A percentile compares a stretch with the other conserved stretches of the same genome.
Conservation (phyloP, 2,329 filamentous ascomycete species). For the Sporothrix luriei region DNA sequence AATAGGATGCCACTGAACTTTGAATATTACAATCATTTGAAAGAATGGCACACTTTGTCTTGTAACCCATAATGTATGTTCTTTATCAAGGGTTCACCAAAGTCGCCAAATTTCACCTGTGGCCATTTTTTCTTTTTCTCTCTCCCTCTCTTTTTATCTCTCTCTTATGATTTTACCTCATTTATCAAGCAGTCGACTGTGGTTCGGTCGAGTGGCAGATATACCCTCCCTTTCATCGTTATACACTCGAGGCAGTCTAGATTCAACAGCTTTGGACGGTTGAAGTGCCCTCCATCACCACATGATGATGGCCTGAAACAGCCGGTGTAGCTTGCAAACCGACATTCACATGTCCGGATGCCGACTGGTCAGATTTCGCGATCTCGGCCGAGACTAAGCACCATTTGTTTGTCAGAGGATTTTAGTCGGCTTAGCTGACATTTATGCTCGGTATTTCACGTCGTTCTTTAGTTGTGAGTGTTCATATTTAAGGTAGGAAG, state of each 20-base stretch:
- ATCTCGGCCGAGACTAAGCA: neutral
- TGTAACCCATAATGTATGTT: neutral
- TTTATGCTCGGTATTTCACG: neutral
- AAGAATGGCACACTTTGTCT: neutral
- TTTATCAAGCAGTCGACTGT: too few species aligned
- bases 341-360: neutral
- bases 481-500: too few species aligned
- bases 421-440: neutral
- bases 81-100: too few species aligned
- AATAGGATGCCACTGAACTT: neutral
- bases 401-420: neutral
- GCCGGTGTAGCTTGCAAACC: slow-evolving; percentile 15
- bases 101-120: too few species aligned
- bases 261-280: neutral
- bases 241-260: too few species aligned
- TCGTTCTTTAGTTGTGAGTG: too few species aligned
- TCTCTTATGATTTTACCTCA: too few species aligned
- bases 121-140: too few species aligned
- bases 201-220: too few species aligned
- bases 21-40: neutral
- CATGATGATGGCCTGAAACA: slow-evolving; percentile 10
- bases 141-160: too few species aligned
- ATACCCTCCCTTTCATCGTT: too few species aligned
- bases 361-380: slow-evolving; percentile 11
- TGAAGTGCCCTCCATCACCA: neutral